Evolutionary conservation across 208 protist genomes (phyloP).

Genomic region (Crithidia thermophila): DNA sequence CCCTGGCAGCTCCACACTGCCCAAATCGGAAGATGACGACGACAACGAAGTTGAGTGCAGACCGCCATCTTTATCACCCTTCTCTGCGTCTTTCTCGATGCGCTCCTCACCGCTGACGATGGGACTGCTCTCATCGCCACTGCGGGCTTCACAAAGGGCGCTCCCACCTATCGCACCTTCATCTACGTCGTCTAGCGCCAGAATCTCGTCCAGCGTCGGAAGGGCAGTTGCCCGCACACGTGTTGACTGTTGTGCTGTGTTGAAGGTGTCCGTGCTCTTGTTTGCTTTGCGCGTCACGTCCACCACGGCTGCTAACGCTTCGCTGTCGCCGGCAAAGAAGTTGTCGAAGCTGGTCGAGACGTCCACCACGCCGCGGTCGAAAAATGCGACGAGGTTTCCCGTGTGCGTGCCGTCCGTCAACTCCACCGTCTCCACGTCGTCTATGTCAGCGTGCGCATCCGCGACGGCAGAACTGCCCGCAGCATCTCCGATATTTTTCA

Average conservation of each 20-base stretch:
- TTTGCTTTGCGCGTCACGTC: background rate
- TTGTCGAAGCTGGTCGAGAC: slow-evolving; percentile 58
- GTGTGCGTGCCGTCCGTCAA: slow-evolving; percentile 43
- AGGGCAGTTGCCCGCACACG: background rate
- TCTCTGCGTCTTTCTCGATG: background rate
- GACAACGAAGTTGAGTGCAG: background rate
- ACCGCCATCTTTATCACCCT: background rate
- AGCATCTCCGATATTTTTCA: background rate
- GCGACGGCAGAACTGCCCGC: background rate
- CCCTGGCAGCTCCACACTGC: slow-evolving; percentile 12
- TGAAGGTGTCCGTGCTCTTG: background rate
- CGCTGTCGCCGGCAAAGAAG: slow-evolving; percentile 26
- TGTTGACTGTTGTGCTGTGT: background rate
- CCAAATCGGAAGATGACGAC: background rate
- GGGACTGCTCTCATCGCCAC: no score
- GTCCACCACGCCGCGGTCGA: slow-evolving; percentile 33
- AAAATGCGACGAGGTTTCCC: slow-evolving; percentile 47
- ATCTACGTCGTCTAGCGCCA: slow-evolving; percentile 4
- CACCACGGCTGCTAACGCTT: background rate
- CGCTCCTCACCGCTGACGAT: no score
- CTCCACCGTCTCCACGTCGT: slow-evolving; percentile 40
- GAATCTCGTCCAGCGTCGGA: slow-evolving; percentile 30
- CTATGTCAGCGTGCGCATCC: background rate
- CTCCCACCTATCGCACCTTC: no score
- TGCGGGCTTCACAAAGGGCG: no score